These are phyloP conservation scores for Paulownia fortunei DNA, from an alignment of 257 asterid genomes.

Conservation along the genomic window DNA sequence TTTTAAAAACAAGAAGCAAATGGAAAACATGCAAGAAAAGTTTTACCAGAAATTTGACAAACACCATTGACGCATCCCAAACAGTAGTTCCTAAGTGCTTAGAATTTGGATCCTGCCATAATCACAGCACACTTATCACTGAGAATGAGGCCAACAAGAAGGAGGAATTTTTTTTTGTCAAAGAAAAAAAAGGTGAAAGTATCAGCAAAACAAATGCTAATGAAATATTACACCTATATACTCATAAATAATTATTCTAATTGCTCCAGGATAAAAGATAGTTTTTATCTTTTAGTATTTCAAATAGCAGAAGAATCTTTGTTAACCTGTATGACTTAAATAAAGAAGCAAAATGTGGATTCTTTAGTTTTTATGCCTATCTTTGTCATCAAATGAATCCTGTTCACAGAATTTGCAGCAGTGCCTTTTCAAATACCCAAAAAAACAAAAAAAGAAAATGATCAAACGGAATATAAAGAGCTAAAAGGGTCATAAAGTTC, in stretches of 20 bases:
- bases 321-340: background rate
- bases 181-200: background rate
- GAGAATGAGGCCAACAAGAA: slow-evolving; percentile 29
- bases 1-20: slow-evolving; percentile 18
- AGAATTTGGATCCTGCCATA: slow-evolving; percentile 93
- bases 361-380: background rate
- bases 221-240: background rate
- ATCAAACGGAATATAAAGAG: background rate
- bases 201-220: background rate
- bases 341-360: background rate
- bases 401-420: background rate
- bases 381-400: background rate
- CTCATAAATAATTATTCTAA: background rate
- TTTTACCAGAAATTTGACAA: slow-evolving; percentile 88
- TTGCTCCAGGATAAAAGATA: background rate
- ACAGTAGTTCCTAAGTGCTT: slow-evolving; percentile 97
- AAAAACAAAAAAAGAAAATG: background rate
- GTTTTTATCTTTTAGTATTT: background rate
- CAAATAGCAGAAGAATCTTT: slow-evolving; percentile 4
- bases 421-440: background rate
- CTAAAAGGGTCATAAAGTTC: slow-evolving; percentile 6
- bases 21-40: background rate
- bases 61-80: slow-evolving; percentile 99
- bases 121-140: slow-evolving; percentile 22
- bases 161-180: background rate